Evolutionary conservation across 495 filamentous ascomycete species (phyloP), one percentile per base, ranked within the genome.

Genomic region (Aspergillus haitiensis): DNA sequence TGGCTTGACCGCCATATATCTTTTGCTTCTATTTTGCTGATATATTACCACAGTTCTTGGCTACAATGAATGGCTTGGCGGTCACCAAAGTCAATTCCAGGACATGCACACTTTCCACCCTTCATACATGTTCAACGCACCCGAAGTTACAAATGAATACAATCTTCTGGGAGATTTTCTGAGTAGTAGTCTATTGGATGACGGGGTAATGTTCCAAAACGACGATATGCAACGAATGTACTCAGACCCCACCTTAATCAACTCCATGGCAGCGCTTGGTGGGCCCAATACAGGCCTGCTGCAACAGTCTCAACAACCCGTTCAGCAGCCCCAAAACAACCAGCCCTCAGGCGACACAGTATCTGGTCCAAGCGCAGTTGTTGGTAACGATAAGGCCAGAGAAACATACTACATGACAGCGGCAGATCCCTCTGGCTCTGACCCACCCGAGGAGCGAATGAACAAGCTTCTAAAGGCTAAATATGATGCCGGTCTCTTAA

Each of bases 331-430:
- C 52, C 78, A 84, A n/a, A 72, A 64, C 15, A 78, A 75, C 45
- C 67, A 73, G 32, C 71, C 80, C 8, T 80, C 82, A 52, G 81
- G 78, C 16, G 83, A 81, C 61, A 69, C 82, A 8, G 85, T 88
- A 40, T 74, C 85, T 52, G 83, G 86, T 52, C 81, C 87, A 4
- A 69, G 72, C 21, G 85, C 84, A 59, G 74, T 73, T 13, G 79
- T 86, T 27, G 86, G 86, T 1, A 79, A 84, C 44, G 91, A 98
- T 69, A 93, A 93, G 75, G 86, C 91, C 27, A 84, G 87, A 58
- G 95, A 98, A 68, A 86, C 78, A 37, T 99, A 96, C 75, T 97
- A 97, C 78, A 88, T 98, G 75, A 94, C 94, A 42, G 93, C 95
- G 10, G 94, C 94, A 33, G 94, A 99, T 68, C 94, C 94, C 11